These are phyloP conservation scores for Jatropha podagrica DNA, from an alignment of 441 rosid species.

Conservation along the genomic window DNA sequence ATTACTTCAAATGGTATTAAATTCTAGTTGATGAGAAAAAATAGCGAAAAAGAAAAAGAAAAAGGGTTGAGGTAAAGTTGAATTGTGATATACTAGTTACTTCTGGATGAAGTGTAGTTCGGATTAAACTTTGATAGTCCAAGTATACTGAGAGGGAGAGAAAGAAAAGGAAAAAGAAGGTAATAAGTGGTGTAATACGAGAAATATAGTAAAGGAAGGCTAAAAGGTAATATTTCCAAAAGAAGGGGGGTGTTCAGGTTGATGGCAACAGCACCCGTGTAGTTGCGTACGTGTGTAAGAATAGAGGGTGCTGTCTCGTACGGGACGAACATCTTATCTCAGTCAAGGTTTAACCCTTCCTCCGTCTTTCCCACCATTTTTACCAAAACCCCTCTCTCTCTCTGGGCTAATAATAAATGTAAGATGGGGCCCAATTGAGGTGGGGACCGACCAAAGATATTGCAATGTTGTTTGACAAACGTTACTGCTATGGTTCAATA, in stretches of 20 bases:
- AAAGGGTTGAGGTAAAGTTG: not conserved
- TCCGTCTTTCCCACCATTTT: not conserved
- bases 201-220: not conserved
- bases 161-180: not conserved
- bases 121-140: no score
- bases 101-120: no score
- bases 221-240: constrained; percentile 22
- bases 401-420: constrained; percentile 21
- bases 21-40: no score
- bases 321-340: constrained; percentile 17
- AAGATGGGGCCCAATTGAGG: constrained; percentile 13
- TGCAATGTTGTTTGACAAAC: constrained; percentile 1
- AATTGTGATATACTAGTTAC: not conserved
- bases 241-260: constrained; percentile 19
- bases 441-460: not conserved
- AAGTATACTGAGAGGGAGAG: not conserved
- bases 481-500: not conserved
- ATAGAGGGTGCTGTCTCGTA: constrained; percentile 27
- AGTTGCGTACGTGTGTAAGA: constrained; percentile 27
- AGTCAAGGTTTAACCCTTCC: constrained; percentile 6
- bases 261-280: constrained; percentile 28
- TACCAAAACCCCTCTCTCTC: constrained; percentile 5
- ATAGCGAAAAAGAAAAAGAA: no score
- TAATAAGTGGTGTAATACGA: not conserved
- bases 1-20: no score